Evolutionary conservation across 176 grass and related monocot species (phyloP).

Genomic region (Panicum miliaceum): DNA sequence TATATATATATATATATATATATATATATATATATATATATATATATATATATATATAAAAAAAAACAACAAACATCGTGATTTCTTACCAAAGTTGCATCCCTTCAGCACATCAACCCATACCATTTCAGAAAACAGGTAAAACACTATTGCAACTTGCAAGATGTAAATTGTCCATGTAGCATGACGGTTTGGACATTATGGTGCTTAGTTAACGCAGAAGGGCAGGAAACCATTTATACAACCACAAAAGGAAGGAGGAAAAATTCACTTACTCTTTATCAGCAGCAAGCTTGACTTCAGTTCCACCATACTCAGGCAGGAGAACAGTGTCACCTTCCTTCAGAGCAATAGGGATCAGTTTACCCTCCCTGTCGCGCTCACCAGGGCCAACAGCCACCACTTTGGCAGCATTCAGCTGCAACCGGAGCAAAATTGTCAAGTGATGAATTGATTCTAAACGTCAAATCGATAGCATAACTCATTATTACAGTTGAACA

Average conservation of each 20-base stretch:
- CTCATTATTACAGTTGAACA: neutral
- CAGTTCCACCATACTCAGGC: slow-evolving; percentile 88
- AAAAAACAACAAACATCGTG: neutral
- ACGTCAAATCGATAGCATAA: neutral
- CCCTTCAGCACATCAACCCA: neutral
- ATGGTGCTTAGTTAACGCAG: neutral
- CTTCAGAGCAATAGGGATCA: slow-evolving; percentile 77
- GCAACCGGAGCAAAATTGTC: slow-evolving; percentile 12
- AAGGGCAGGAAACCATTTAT: neutral
- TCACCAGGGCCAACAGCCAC: slow-evolving; percentile 85
- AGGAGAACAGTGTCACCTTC: slow-evolving; percentile 91
- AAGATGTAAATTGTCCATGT: no score
- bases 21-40: neutral
- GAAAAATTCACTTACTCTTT: slow-evolving; percentile 60
- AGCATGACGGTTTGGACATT: neutral
- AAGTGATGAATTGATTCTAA: neutral
- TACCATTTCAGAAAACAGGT: neutral
- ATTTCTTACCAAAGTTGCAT: neutral
- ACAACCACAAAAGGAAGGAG: neutral
- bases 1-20: neutral
- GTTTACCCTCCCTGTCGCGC: slow-evolving; percentile 73
- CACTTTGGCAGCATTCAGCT: slow-evolving; percentile 90
- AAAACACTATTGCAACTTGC: no score
- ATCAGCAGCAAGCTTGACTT: slow-evolving; percentile 89
- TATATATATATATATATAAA: neutral